These are phyloP conservation scores for Paspalum notatum DNA, from an alignment of 176 grass and related monocot species.

Conservation along the genomic window DNA sequence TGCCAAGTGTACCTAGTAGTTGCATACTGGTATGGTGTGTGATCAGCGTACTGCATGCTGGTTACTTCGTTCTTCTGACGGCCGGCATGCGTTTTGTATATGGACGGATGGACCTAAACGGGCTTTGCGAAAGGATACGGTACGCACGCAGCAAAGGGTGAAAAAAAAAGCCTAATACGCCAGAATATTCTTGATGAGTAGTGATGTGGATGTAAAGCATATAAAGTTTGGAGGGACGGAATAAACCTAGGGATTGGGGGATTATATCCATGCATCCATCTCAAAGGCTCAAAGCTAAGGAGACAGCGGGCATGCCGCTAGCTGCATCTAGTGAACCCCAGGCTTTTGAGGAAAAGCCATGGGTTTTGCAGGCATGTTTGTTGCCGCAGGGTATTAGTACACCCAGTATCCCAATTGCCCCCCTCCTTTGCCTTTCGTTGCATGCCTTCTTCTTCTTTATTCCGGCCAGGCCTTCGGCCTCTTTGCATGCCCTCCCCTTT, in stretches of 20 bases:
- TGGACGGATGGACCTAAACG: constrained; percentile 35
- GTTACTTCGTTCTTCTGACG: neutral
- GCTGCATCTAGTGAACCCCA: constrained; percentile 50
- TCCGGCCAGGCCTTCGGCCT: constrained; percentile 38
- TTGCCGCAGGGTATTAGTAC: constrained; percentile 60
- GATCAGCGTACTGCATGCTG: neutral
- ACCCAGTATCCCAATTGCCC: constrained; percentile 59
- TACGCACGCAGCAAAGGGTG: constrained; percentile 42
- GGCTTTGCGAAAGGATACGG: constrained; percentile 46
- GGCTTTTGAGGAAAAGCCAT: constrained; percentile 59
- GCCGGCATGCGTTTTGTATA: constrained; percentile 6
- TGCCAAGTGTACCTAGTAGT: neutral
- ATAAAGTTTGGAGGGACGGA: constrained; percentile 52
- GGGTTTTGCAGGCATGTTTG: constrained; percentile 52
- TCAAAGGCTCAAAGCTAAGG: neutral
- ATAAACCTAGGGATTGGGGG: constrained; percentile 74
- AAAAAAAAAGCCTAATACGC: constrained; percentile 45
- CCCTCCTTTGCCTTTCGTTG: constrained; percentile 62
- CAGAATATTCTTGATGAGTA: constrained; percentile 59
- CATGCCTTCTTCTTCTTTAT: constrained; percentile 53
- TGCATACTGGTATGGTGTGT: neutral
- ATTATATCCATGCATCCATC: constrained; percentile 34
- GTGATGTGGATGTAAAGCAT: constrained; percentile 50
- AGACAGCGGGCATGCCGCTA: constrained; percentile 13
- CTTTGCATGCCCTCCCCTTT: constrained; percentile 37